Evolutionary conservation across 345 rosid genomes (phyloP).

Genomic region (Durio zibethinus): DNA sequence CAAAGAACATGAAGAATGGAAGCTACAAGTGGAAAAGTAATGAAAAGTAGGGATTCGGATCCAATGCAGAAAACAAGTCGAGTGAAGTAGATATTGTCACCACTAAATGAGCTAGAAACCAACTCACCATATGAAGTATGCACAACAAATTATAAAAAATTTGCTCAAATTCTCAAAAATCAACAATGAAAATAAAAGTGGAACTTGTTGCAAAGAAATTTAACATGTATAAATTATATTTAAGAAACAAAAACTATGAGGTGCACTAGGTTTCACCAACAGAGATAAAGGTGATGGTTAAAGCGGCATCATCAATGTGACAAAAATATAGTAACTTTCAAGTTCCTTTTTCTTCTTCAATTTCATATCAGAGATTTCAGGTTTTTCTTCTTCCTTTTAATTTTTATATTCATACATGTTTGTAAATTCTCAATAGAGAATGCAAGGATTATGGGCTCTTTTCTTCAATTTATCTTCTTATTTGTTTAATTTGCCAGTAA

Average conservation of each 20-base stretch:
- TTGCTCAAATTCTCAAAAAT: neutral
- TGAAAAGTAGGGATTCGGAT: neutral
- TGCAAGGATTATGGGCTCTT: neutral
- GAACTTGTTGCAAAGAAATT: conserved; percentile 12
- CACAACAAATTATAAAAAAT: neutral
- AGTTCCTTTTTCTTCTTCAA: neutral
- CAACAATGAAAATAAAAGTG: neutral
- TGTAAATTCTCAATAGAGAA: no score
- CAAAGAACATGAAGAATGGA: neutral
- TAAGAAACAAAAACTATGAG: conserved; percentile 3
- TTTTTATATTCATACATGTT: neutral
- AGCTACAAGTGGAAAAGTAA: neutral
- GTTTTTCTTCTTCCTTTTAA: neutral
- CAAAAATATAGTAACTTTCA: neutral
- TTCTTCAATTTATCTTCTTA: neutral
- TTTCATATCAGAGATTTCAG: neutral
- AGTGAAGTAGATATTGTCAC: neutral
- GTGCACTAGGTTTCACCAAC: neutral
- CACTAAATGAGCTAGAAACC: neutral
- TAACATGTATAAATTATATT: neutral
- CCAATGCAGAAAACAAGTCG: neutral
- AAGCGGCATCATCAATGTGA: neutral
- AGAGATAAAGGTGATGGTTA: neutral
- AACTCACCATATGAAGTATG: neutral
- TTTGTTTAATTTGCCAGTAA: neutral